Evolutionary conservation across 345 rosid genomes (phyloP), one percentile per base, ranked within the genome.

Genomic region (Brassica incana): DNA sequence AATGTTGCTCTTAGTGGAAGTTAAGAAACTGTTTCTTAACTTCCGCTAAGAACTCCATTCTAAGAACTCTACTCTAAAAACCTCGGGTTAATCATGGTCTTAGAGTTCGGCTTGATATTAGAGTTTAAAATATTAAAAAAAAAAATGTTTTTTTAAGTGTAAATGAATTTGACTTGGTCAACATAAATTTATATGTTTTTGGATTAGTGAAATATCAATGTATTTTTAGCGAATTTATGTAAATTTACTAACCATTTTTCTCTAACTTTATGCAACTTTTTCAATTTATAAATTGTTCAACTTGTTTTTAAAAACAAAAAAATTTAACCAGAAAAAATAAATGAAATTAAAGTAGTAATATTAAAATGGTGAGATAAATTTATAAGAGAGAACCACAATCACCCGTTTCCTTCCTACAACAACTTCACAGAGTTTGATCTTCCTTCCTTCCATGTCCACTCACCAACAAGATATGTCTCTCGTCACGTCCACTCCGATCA

Each of bases 391-490:
- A 50, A 64, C 36, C n/a, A 59, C 71, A 5, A 56, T 27, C 71
- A 20, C 23, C 11, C 69, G 14, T 69, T 18, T 40, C 67, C 38
- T 16, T 50, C 45, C 60, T 54, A 35, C 72, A 4, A 9, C 20
- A n/a, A 2, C 40, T 29, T 3, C 65, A 32, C 70, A 36, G 3
- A 36, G 15, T n/a, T 69, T 61, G 6, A 48, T 10, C 8, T 63
- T 63, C 33, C 2, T 43, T 48, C 54, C 54, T 50, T 52, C 58
- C 20, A 73, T 67, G 74, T 79, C 82, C 20, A 80, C 20, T 75
- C 83, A 75, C 30, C 82, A 68, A 65, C 82, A 68, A 65, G 73
- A 65, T 11, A 88, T 90, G 96, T 86, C 94, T 0, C 80, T 88
- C 14, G 90, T 85, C 65, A 73, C 90, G 1, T 32, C 88, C 4